Conservation (phyloP, 1,139 yeast genomes). For the Protomyces macrosporus region DNA sequence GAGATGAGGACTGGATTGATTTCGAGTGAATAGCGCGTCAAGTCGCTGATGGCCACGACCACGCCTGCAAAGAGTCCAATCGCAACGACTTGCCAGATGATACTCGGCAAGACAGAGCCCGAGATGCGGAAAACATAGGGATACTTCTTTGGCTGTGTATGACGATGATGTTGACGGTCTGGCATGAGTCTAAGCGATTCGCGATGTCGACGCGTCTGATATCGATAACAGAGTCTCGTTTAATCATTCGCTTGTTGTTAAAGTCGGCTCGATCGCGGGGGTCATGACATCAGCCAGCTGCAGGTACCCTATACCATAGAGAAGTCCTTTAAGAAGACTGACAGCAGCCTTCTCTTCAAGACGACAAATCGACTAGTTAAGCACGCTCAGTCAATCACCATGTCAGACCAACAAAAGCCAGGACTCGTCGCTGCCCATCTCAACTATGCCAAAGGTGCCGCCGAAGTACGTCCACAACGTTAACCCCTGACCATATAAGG, state of each 20-base stretch:
- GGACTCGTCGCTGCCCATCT: constrained; percentile 18
- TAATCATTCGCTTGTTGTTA: too few relatives aligned
- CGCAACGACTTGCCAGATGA: constrained; percentile 28
- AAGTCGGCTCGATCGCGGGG: too few relatives aligned
- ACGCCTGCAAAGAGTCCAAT: constrained; percentile 28
- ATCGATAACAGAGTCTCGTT: too few relatives aligned
- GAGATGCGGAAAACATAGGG: constrained; percentile 31
- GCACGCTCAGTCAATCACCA: background rate
- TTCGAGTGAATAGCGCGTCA: constrained; percentile 26
- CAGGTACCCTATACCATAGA: too few relatives aligned
- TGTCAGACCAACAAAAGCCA: constrained; percentile 10
- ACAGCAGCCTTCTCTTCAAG: too few relatives aligned
- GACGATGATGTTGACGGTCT: too few relatives aligned
- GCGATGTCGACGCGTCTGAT: too few relatives aligned
- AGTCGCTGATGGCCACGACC: constrained; percentile 27
- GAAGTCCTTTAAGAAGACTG: too few relatives aligned
- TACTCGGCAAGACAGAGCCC: constrained; percentile 30
- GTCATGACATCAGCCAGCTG: too few relatives aligned
- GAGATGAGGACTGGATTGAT: constrained; percentile 30
- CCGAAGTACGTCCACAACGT: constrained; percentile 5
- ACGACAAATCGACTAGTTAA: too few relatives aligned
- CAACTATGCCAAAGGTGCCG: constrained; percentile 21
- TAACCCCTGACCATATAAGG: background rate
- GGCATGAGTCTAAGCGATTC: too few relatives aligned
- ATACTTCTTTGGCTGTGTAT: background rate